phyloP scores from a whole-genome alignment of 345 rosid genomes.

The Heritiera littoralis region DNA sequence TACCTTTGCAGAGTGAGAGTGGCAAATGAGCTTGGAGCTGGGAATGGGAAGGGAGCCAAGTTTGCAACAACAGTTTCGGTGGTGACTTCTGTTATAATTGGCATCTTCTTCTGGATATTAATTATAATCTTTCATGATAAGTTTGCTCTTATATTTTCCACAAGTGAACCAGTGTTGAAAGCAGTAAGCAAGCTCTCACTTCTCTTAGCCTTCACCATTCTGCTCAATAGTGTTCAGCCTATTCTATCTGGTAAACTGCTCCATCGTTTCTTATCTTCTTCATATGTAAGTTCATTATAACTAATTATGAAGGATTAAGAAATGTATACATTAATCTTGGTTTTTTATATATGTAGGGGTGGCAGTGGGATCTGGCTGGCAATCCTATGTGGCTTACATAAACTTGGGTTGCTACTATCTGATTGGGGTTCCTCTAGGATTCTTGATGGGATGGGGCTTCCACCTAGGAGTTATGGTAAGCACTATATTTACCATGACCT shows the following conservation, averaged over 20 bases:
- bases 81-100: conserved; percentile 53
- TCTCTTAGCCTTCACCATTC: conserved; percentile 70
- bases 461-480: conserved; percentile 75
- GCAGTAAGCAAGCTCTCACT: conserved; percentile 63
- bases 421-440: conserved; percentile 77
- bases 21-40: conserved; percentile 90
- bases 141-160: conserved; percentile 57
- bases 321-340: background rate
- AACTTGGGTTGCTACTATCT: conserved; percentile 84
- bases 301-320: background rate
- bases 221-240: conserved; percentile 90
- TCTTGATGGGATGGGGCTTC: conserved; percentile 85
- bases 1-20: conserved; percentile 68
- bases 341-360: conserved; percentile 49
- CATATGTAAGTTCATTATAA: background rate
- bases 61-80: conserved; percentile 70
- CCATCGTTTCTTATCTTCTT: background rate
- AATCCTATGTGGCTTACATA: conserved; percentile 81
- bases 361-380: conserved; percentile 98
- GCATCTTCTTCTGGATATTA: conserved; percentile 57
- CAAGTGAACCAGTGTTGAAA: conserved; percentile 52
- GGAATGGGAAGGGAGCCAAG: conserved; percentile 82
- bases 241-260: conserved; percentile 62
- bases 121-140: conserved; percentile 44
- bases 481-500: background rate